These are phyloP conservation scores for Salvia hispanica DNA, from an alignment of 257 asterid genomes.

Conservation along the genomic window DNA sequence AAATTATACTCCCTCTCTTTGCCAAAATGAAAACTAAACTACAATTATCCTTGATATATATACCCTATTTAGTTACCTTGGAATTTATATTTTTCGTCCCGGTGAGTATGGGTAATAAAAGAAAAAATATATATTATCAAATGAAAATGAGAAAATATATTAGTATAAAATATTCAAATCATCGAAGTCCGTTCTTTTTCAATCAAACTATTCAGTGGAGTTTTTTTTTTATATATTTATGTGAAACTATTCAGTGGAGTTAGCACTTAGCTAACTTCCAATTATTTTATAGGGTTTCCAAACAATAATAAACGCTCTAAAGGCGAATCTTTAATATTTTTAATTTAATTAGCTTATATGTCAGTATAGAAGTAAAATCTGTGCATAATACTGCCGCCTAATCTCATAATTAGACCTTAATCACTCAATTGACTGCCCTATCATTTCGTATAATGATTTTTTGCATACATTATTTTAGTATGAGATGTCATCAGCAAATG, in stretches of 20 bases:
- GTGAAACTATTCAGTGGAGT: conserved; percentile 24
- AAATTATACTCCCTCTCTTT: too few relatives aligned
- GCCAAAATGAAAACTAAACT: too few relatives aligned
- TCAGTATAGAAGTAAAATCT: neutral
- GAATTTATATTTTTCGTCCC: too few relatives aligned
- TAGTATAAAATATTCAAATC: neutral
- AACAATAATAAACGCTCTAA: neutral
- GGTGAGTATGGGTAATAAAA: too few relatives aligned
- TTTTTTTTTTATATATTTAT: too few relatives aligned
- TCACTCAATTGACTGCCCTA: conserved; percentile 16
- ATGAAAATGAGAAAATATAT: too few relatives aligned
- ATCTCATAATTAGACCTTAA: conserved; percentile 12
- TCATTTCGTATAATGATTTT: neutral
- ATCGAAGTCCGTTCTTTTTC: conserved; percentile 11
- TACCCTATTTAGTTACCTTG: too few relatives aligned
- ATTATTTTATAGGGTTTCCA: neutral
- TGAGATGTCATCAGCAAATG: conserved; percentile 28
- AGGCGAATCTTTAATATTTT: neutral
- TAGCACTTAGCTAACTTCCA: conserved; percentile 18
- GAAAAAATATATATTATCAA: too few relatives aligned
- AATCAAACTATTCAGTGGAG: conserved; percentile 21
- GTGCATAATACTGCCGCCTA: conserved; percentile 11
- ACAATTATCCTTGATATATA: too few relatives aligned
- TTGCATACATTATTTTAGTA: neutral
- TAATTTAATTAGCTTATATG: neutral